Conservation (phyloP, 2,329 filamentous ascomycete species). For the Aspergillus fumigatus region DNA sequence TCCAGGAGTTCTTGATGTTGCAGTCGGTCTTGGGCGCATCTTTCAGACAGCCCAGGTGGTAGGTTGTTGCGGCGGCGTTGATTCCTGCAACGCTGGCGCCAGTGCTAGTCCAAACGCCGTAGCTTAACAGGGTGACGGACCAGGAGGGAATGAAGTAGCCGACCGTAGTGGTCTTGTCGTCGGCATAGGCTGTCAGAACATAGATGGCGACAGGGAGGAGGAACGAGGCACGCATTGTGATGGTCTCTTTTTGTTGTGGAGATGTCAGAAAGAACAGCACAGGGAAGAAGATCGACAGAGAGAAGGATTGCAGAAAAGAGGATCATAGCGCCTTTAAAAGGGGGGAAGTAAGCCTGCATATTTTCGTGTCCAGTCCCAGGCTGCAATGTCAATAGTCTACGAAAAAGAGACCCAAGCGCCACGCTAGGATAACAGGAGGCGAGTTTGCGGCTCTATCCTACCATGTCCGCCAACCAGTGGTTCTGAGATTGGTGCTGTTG, state of each 20-base stretch:
- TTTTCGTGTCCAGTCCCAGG: background rate
- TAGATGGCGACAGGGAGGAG: background rate
- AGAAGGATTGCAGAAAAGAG: background rate
- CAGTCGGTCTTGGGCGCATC: slow-evolving; percentile 21
- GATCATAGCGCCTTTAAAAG: background rate
- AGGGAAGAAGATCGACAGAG: background rate
- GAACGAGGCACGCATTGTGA: background rate
- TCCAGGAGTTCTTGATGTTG: slow-evolving; percentile 16
- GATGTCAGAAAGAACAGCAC: background rate
- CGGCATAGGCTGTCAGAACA: background rate
- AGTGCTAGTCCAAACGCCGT: slow-evolving; percentile 15
- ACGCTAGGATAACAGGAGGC: background rate
- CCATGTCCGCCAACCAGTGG: background rate
- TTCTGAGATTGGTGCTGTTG: background rate
- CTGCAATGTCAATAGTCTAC: background rate
- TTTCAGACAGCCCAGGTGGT: slow-evolving; percentile 18
- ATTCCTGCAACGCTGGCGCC: slow-evolving; percentile 20
- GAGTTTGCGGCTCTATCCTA: background rate
- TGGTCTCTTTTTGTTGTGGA: background rate
- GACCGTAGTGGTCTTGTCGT: slow-evolving; percentile 7
- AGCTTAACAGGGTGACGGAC: background rate
- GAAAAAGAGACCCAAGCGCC: background rate
- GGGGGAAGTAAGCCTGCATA: background rate
- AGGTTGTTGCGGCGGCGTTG: slow-evolving; percentile 19
- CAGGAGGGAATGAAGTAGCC: slow-evolving; percentile 11